A percentile compares a stretch with the other conserved stretches of the same genome.
Conservation (phyloP, 2,329 filamentous ascomycete genomes). For the Colletotrichum higginsianum region DNA sequence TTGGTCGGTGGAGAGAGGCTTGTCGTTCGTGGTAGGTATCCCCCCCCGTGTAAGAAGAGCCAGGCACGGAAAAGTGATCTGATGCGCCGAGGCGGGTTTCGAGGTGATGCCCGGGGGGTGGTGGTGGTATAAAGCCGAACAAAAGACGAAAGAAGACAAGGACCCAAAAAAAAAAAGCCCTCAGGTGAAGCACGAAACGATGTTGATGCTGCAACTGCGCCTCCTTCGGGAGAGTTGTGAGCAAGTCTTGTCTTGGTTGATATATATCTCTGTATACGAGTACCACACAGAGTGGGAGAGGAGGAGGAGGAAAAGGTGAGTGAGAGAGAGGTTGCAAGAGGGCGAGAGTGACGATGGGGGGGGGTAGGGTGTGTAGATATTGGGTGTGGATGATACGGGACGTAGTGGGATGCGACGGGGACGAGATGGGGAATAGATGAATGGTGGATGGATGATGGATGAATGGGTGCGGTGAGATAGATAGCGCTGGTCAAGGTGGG, state of each 20-base stretch:
- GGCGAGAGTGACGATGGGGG: constrained; percentile 2
- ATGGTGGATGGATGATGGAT: not conserved
- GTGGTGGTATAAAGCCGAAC: constrained; percentile 23
- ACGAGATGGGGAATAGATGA: not conserved
- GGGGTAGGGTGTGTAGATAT: constrained; percentile 17
- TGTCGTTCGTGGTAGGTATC: constrained; percentile 3
- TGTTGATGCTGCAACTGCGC: constrained; percentile 8
- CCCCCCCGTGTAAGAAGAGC: not conserved
- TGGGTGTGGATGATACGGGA: constrained; percentile 13
- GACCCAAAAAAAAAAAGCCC: not conserved
- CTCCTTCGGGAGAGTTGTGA: not conserved
- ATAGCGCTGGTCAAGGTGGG: constrained; percentile 12
- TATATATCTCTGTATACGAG: too few species aligned
- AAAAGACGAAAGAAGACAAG: constrained; percentile 17
- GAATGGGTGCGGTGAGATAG: constrained; percentile 7
- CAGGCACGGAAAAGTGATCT: not conserved
- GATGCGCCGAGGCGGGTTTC: constrained; percentile 21
- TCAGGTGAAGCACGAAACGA: not conserved
- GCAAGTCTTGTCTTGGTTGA: too few species aligned
- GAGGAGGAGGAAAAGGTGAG: not conserved
- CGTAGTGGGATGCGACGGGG: not conserved
- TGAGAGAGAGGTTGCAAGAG: not conserved
- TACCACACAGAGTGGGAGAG: too few species aligned
- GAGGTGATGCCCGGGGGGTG: not conserved
- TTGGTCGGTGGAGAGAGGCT: not conserved